Evolutionary conservation across 2,329 filamentous ascomycete genomes (phyloP), one percentile per base, ranked within the genome.

Genomic region (Pseudodiploospora longispora): DNA sequence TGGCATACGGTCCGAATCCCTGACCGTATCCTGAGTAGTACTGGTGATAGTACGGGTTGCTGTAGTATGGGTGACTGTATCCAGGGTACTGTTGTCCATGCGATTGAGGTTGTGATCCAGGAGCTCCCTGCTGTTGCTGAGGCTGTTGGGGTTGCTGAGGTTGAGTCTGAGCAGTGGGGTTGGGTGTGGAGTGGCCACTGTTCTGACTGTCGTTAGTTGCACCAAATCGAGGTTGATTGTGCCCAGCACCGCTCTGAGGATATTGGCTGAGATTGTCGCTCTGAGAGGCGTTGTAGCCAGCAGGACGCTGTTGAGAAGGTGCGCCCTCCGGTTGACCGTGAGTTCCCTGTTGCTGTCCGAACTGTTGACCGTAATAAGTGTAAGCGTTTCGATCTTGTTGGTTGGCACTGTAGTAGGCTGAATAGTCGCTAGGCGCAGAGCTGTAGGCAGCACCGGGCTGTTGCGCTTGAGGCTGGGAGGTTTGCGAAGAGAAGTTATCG

Each of bases 111-210:
- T 71, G 69, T 42, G 67, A 63, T 38, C 63, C 63, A 36, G 68
- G 68, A n/a, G 55, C 63, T 30, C 59, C 64, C 46, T 60, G 65
- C 54, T 69, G 66, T 52, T 75, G 73, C 36, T 64, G 67, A 48
- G 71, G 71, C 38, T 69, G 68, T 30, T 80, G 74, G n/a, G 52
- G 47, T 29, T 50, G 46, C 43, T 63, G 47, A 50, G 68, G 65
- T 55, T 77, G 76, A 38, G 67, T 68, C 58, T 78, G 76, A 8
- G 69, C 67, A 35, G 83, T 75, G 29, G 90, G 89, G 68, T 94
- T 93, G 32, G 91, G 90, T 3, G 90, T 96, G 57, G 85, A 91
- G 63, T 93, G 85, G 37, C 89, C 91, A 61, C 88, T 95, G 69
- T 84, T 88, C 58, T 89, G 86, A 49, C 78, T 76, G 44, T 95